Evolutionary conservation across 257 asterid genomes (phyloP).

Genomic region (Solanum tarapatanum): DNA sequence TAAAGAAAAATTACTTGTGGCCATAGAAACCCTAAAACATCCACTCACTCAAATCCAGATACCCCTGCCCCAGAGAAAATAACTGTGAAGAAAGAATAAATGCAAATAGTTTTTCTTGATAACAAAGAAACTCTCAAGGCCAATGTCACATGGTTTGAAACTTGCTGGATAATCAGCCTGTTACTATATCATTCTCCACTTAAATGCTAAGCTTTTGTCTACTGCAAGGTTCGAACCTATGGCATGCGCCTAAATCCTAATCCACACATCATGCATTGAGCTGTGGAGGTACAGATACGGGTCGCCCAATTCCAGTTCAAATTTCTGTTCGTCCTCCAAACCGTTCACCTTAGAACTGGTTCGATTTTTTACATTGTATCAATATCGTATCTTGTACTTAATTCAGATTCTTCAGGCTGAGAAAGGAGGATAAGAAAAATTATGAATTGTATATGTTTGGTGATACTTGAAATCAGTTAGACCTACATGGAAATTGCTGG

Average conservation of each 20-base stretch:
- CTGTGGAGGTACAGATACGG: constrained; percentile 88
- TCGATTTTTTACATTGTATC: neutral
- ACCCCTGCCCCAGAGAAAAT: neutral
- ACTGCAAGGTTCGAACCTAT: neutral
- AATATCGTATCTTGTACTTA: neutral
- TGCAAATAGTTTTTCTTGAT: neutral
- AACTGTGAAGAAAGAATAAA: neutral
- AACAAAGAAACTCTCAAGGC: neutral
- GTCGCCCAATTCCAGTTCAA: constrained; percentile 80
- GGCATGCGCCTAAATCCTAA: neutral
- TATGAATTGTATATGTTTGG: neutral
- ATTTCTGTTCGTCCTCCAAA: constrained; percentile 49
- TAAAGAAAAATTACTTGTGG: neutral
- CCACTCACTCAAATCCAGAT: neutral
- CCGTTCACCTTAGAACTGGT: constrained; percentile 25
- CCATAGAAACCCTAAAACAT: neutral
- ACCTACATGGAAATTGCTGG: neutral
- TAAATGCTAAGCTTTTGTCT: neutral
- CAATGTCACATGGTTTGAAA: neutral
- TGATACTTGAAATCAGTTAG: neutral
- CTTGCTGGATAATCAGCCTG: neutral
- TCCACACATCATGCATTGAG: neutral
- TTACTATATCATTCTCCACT: neutral
- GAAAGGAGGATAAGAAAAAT: neutral
- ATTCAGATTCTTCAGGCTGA: neutral